These are phyloP conservation scores for Physcomitrellopsis africana DNA, from an alignment of 225 moss, liverwort and hornwort species.

Conservation along the genomic window DNA sequence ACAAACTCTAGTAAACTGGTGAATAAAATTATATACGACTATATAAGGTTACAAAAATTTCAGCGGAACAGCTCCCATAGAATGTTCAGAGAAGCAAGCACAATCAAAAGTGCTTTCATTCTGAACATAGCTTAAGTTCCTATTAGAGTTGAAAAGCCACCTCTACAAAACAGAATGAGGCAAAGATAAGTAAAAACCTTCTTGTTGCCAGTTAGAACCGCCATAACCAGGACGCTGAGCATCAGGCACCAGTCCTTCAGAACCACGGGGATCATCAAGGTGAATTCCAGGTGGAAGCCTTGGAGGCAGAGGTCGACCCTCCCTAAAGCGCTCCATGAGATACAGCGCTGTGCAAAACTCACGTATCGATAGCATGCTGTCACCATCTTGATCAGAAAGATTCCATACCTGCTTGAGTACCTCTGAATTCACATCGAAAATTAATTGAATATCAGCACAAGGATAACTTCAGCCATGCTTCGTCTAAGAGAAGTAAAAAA, in stretches of 20 bases:
- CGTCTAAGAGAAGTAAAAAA: too few relatives aligned
- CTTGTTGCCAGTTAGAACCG: constrained; percentile 62
- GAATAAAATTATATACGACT: not conserved
- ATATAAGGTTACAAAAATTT: not conserved
- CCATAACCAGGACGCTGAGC: constrained; percentile 55
- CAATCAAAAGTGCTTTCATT: constrained; percentile 8
- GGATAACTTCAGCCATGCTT: not conserved
- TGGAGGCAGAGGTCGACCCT: constrained; percentile 82
- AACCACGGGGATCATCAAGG: constrained; percentile 67
- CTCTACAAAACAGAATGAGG: not conserved
- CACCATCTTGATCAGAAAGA: constrained; percentile 97
- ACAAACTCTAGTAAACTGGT: not conserved
- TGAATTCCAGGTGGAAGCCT: constrained; percentile 88
- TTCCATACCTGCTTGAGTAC: constrained; percentile 99
- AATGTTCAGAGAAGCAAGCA: constrained; percentile 9
- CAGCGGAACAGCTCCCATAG: constrained; percentile 21
- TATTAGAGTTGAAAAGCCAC: not conserved
- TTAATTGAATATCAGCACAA: constrained; percentile 22
- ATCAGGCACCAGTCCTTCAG: constrained; percentile 42
- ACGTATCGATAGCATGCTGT: constrained; percentile 88
- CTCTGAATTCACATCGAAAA: constrained; percentile 58
- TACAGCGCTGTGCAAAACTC: constrained; percentile 97
- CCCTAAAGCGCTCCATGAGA: constrained; percentile 95
- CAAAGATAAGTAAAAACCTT: constrained; percentile 45
- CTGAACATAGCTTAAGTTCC: too few relatives aligned